Percentiles rank a stretch among this genome's conserved stretches.
These are phyloP conservation scores for Coemansia sp. DNA, from an alignment of 192 early-diverging fungal genomes.

Conservation along the genomic window DNA sequence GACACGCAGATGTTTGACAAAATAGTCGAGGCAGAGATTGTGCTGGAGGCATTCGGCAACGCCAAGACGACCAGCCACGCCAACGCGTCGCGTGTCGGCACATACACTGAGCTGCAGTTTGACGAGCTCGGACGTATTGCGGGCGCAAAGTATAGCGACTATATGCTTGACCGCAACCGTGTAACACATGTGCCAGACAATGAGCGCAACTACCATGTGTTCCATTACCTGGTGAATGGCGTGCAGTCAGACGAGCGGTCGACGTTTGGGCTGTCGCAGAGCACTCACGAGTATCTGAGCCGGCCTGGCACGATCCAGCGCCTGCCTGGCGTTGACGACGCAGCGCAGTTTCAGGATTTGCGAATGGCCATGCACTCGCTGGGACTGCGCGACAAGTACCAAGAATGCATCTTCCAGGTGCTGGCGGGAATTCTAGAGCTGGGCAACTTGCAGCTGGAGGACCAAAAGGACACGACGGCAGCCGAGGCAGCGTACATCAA, in stretches of 20 bases:
- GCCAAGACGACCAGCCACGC: slow-evolving; percentile 71
- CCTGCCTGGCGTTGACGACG: slow-evolving; percentile 62
- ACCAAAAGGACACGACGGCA: slow-evolving; percentile 65
- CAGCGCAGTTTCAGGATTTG: slow-evolving; percentile 64
- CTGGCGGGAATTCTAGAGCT: slow-evolving; percentile 85
- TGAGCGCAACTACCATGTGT: slow-evolving; percentile 91
- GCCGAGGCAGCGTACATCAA: slow-evolving; percentile 76
- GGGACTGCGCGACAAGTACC: slow-evolving; percentile 78
- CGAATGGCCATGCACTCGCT: slow-evolving; percentile 84
- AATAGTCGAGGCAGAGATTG: slow-evolving; percentile 65
- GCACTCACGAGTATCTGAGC: slow-evolving; percentile 55
- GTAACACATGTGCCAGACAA: slow-evolving; percentile 64
- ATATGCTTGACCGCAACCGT: slow-evolving; percentile 83
- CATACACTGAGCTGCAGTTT: slow-evolving; percentile 88
- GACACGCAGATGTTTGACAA: slow-evolving; percentile 69
- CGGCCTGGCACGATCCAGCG: slow-evolving; percentile 52
- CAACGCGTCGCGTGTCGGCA: slow-evolving; percentile 82
- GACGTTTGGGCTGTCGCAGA: slow-evolving; percentile 67
- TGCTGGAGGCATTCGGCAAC: slow-evolving; percentile 88
- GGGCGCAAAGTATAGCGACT: slow-evolving; percentile 84
- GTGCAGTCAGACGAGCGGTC: slow-evolving; percentile 71
- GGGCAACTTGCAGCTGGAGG: slow-evolving; percentile 81
- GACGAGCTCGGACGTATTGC: slow-evolving; percentile 87
- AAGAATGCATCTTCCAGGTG: slow-evolving; percentile 81
- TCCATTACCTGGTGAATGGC: slow-evolving; percentile 94